Conservation (phyloP, 2,329 filamentous ascomycete species). For the Venturia pyrina region DNA sequence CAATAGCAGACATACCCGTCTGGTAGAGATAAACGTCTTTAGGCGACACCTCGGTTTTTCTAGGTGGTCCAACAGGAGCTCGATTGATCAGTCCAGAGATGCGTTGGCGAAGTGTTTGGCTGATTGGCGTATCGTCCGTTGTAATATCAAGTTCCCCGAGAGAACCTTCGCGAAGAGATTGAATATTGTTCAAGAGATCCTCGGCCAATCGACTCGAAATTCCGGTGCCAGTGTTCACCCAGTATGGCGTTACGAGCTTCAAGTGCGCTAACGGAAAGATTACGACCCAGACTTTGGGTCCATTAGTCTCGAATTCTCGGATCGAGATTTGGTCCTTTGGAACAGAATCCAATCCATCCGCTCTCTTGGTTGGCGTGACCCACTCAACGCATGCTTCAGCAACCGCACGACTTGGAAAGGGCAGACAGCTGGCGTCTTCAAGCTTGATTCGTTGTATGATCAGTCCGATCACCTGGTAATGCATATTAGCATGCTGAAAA, state of each 20-base stretch:
- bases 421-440: slow-evolving; percentile 1
- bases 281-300: background rate
- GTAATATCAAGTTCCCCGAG: background rate
- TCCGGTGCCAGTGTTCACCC: slow-evolving; percentile 10
- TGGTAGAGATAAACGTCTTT: slow-evolving; percentile 13
- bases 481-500: background rate
- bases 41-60: slow-evolving; percentile 3
- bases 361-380: background rate
- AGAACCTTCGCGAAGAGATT: slow-evolving; percentile 7
- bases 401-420: slow-evolving; percentile 7
- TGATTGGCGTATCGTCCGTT: background rate
- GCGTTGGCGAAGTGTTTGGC: slow-evolving; percentile 4
- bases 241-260: slow-evolving; percentile 5
- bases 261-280: slow-evolving; percentile 7
- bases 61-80: slow-evolving; percentile 8
- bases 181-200: background rate
- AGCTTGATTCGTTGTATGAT: slow-evolving; percentile 9
- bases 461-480: background rate
- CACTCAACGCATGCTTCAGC: slow-evolving; percentile 10
- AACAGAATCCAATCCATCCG: slow-evolving; percentile 8
- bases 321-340: background rate
- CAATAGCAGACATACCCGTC: slow-evolving; percentile 13
- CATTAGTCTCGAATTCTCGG: slow-evolving; percentile 9
- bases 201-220: slow-evolving; percentile 11
- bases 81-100: slow-evolving; percentile 9